Percentiles rank a stretch among this genome's conserved stretches.
Evolutionary conservation across 2,329 filamentous ascomycete genomes (phyloP).

Genomic region (Arthroderma sp.): DNA sequence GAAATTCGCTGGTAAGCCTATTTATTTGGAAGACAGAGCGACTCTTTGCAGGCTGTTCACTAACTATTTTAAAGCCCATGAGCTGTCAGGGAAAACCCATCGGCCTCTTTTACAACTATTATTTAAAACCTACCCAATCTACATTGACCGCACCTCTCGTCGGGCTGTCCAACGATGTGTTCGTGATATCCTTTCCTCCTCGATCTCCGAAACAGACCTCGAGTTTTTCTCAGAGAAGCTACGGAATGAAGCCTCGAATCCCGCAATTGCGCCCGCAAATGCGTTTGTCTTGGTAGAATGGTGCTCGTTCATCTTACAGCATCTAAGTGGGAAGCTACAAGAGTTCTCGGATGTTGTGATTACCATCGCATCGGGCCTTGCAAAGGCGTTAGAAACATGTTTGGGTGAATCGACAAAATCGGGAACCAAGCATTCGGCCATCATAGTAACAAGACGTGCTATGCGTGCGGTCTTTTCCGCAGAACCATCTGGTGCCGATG

Average conservation of each 20-base stretch:
- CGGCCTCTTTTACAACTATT: constrained; percentile 53
- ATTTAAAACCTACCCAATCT: constrained; percentile 77
- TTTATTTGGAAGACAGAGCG: background rate
- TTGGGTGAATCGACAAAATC: constrained; percentile 51
- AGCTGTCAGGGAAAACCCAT: constrained; percentile 20
- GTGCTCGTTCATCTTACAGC: constrained; percentile 67
- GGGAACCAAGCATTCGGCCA: constrained; percentile 57
- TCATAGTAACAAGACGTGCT: constrained; percentile 65
- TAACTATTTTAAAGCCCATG: constrained; percentile 17
- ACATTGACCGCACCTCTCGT: constrained; percentile 73
- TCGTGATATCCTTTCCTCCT: constrained; percentile 49
- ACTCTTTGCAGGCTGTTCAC: constrained; percentile 3
- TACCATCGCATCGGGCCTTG: constrained; percentile 55
- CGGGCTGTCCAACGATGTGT: constrained; percentile 74
- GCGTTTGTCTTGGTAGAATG: constrained; percentile 86
- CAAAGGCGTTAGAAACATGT: constrained; percentile 65
- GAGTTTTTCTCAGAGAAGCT: constrained; percentile 54
- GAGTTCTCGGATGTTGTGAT: constrained; percentile 43
- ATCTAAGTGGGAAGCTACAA: constrained; percentile 50
- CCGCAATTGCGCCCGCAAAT: constrained; percentile 61
- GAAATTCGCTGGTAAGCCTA: constrained; percentile 25
- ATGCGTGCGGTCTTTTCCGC: constrained; percentile 59
- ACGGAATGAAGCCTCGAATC: constrained; percentile 60
- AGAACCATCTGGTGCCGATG: constrained; percentile 45
- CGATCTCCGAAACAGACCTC: constrained; percentile 35